Percentiles rank a stretch among this genome's conserved stretches.
Conservation (phyloP, 495 filamentous ascomycete genomes). For the Penicillium maclennaniae region DNA sequence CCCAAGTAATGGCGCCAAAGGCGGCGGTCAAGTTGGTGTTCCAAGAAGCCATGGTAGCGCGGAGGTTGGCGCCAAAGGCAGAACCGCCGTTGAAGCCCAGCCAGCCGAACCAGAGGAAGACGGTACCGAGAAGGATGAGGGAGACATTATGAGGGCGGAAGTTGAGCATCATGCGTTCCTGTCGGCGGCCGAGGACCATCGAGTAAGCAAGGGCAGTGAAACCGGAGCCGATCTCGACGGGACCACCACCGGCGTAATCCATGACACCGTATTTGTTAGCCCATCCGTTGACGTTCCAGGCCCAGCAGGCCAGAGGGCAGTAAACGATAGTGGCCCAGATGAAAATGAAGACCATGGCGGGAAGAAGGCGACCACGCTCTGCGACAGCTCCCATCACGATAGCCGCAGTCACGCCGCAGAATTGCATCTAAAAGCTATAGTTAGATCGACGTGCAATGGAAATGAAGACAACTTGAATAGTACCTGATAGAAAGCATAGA, state of each 20-base stretch:
- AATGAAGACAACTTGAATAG: background rate
- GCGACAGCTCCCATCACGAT: conserved; percentile 91
- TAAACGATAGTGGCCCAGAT: conserved; percentile 97
- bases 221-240: conserved; percentile 96
- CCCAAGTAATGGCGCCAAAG: conserved; percentile 85
- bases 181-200: conserved; percentile 88
- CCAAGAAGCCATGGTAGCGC: conserved; percentile 95
- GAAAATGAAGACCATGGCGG: conserved; percentile 93
- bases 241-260: conserved; percentile 95
- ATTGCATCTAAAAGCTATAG: conserved; percentile 70
- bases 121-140: conserved; percentile 89
- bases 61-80: conserved; percentile 92
- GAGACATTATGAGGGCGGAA: conserved; percentile 97
- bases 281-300: conserved; percentile 94
- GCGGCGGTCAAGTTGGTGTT: conserved; percentile 91
- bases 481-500: conserved; percentile 70
- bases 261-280: conserved; percentile 86
- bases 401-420: conserved; percentile 87
- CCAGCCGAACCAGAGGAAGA: conserved; percentile 98
- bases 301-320: conserved; percentile 94
- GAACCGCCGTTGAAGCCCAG: conserved; percentile 98
- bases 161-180: conserved; percentile 99
- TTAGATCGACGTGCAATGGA: background rate
- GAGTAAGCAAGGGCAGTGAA: conserved; percentile 92
- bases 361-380: conserved; percentile 88